Evolutionary conservation across 2,329 filamentous ascomycete species (phyloP), one percentile per base, ranked within the genome.

Genomic region (Seiridium unicorne): DNA sequence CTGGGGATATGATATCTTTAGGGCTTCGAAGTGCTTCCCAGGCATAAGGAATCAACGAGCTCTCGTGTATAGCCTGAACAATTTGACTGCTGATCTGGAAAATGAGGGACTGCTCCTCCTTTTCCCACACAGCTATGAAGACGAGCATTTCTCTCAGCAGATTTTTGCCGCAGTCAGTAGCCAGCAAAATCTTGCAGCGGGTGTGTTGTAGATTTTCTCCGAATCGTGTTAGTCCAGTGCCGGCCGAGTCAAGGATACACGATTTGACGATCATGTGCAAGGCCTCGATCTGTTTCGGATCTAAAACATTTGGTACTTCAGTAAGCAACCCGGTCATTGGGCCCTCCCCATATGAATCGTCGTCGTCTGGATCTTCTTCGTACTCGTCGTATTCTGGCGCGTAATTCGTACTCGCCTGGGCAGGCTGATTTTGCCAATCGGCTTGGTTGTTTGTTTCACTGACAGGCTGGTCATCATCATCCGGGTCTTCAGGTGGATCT

Each of bases 51-150:
- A 97, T 89, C 35, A 98, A 80, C 1, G 92, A 92, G 65, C 92
- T 96, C 65, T 93, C 89, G 55, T 97, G 87, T 51, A 97, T 91
- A 0, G 94, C 92, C 72, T 97, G 92, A 76, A 97, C 92, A 62
- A 98, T 97, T 74, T 97, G 93, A 49, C 93, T 90, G 74, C 96
- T 97, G 73, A 97, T 92, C 73, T 97, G 94, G 79, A 97, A 97
- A 70, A 97, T 97, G 44, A 97, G 86, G 62, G 96, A 93, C 62
- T 94, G 89, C 72, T 98, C 93, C 46, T 92, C 90, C 68, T 97
- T 88, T 71, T 97, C 94, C 94, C 94, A 98, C 7, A 96, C 93
- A 4, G 94, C 94, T 63, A 97, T 96, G 73, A 97, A 97, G 61
- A 98, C 96, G 48, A 98, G 81, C 69, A 98, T 85, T 73, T 98